Evolutionary conservation across 169 alveolate species (phyloP), one percentile per base, ranked within the genome.

Genomic region (Cryptosporidium ubiquitum): DNA sequence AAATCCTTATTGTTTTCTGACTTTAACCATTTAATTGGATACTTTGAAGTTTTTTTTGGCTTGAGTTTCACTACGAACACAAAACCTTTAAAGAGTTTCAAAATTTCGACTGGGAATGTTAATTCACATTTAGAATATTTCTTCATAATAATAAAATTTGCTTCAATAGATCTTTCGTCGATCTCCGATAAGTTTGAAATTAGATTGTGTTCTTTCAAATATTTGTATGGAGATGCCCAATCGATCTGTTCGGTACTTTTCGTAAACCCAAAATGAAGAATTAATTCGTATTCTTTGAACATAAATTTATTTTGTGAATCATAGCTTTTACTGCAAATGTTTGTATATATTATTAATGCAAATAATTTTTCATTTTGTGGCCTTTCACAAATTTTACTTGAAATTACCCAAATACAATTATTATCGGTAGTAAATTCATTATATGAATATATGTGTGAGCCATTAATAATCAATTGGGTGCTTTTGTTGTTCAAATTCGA

Each of bases 231-330:
- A 60, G 89, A 79, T 14, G 20, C 9, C 89, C 89, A 79, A 5
- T 42, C 60, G 4, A 58, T 79, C 3, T 79, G 5, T 7, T 79
- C 42, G 1, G 35, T 37, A 23, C 75, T 37, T 31, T 64, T 79
- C 14, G 75, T 58, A 79, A 79, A 66, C 6, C 89, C 89, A 40
- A 79, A 79, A 61, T 79, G 89, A 31, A 79, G 68, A 18, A 42
- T 42, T 37, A 79, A 29, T 40, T 79, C 89, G 37, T 20, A 79
- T 26, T 79, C 75, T 31, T 64, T 35, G 39, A 5, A 9, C 10
- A 0, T n/a, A 52, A 49, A 20, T 47, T 66, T 3, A 40, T n/a
- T 79, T 61, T 79, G 16, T n/a, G 10, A 31, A 23, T 26, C 18
- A 52, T 23, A 5, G 23, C 23, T 47, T 9, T n/a, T 16, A 12